Conservation (phyloP, 139 green algal species). For the Limnomonas spitsbergensis region DNA sequence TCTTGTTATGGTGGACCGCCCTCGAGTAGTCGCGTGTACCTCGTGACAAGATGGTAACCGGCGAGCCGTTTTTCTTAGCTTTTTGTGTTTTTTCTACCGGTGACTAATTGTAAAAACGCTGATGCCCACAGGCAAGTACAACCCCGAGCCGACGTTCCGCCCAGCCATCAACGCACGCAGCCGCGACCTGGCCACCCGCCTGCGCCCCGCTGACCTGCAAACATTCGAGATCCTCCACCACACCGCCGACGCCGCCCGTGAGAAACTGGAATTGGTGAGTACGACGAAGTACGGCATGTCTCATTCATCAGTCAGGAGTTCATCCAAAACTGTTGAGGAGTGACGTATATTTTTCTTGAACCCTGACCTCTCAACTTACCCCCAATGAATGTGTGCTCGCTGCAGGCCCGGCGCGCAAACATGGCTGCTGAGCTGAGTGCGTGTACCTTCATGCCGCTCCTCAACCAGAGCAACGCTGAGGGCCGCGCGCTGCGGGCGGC, state of each 20-base stretch:
- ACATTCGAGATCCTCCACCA: slow-evolving; percentile 37
- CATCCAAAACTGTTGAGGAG: neutral
- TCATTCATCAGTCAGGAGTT: too few relatives aligned
- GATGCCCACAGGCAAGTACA: too few relatives aligned
- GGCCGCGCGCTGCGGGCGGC: neutral
- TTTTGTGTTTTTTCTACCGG: too few relatives aligned
- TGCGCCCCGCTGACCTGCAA: slow-evolving; percentile 34
- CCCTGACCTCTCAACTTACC: neutral
- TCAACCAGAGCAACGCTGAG: slow-evolving; percentile 11
- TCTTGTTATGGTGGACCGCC: too few relatives aligned
- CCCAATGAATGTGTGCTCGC: too few relatives aligned
- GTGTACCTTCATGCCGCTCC: slow-evolving; percentile 6
- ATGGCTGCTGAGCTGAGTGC: neutral
- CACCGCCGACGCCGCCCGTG: neutral
- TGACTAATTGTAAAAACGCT: too few relatives aligned
- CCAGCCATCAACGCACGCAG: slow-evolving; percentile 57
- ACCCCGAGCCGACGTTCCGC: slow-evolving; percentile 46
- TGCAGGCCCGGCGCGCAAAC: neutral
- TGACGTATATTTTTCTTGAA: neutral
- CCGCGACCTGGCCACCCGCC: slow-evolving; percentile 46
- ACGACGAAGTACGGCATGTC: neutral
- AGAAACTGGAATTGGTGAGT: neutral
- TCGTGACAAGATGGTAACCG: too few relatives aligned
- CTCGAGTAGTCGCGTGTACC: too few relatives aligned
- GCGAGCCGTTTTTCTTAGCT: too few relatives aligned